A percentile compares a stretch with the other conserved stretches of the same genome.
phyloP scores from a whole-genome alignment of 495 filamentous ascomycete species.

The Annulohypoxylon stygium region DNA sequence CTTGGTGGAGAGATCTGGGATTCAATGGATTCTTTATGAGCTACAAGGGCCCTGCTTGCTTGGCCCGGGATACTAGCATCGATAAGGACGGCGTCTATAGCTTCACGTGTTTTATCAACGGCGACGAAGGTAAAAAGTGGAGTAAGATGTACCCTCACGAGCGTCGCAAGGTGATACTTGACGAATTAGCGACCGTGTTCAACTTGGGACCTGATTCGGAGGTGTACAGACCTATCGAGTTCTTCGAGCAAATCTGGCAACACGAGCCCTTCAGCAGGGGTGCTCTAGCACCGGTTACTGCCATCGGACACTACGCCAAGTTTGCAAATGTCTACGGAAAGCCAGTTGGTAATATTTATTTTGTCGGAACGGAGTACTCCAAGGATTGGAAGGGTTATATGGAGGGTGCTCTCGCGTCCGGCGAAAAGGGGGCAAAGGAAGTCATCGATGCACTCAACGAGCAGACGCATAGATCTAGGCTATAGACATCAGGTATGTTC shows the following conservation, averaged over 20 bases:
- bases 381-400: slow-evolving; percentile 62
- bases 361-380: slow-evolving; percentile 61
- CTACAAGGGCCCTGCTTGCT: slow-evolving; percentile 53
- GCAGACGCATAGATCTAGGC: slow-evolving; percentile 3
- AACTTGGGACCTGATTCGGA: slow-evolving; percentile 2
- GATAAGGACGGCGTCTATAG: slow-evolving; percentile 49
- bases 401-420: slow-evolving; percentile 59
- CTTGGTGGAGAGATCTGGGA: slow-evolving; percentile 59
- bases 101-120: slow-evolving; percentile 59
- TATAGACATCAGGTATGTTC: neutral
- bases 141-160: slow-evolving; percentile 29
- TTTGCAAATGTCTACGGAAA: slow-evolving; percentile 45
- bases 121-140: slow-evolving; percentile 53
- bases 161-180: slow-evolving; percentile 16
- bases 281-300: slow-evolving; percentile 39
- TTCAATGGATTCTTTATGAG: slow-evolving; percentile 53
- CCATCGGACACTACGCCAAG: slow-evolving; percentile 49
- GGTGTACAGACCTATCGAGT: slow-evolving; percentile 21
- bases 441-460: slow-evolving; percentile 39
- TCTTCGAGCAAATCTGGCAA: slow-evolving; percentile 37
- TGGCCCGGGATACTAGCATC: slow-evolving; percentile 57
- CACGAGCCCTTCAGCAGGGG: slow-evolving; percentile 40
- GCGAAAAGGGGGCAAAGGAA: slow-evolving; percentile 56
- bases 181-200: slow-evolving; percentile 19
- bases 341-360: slow-evolving; percentile 56